phyloP scores from a whole-genome alignment of 305 asterid species.

The Solanum hybrid region DNA sequence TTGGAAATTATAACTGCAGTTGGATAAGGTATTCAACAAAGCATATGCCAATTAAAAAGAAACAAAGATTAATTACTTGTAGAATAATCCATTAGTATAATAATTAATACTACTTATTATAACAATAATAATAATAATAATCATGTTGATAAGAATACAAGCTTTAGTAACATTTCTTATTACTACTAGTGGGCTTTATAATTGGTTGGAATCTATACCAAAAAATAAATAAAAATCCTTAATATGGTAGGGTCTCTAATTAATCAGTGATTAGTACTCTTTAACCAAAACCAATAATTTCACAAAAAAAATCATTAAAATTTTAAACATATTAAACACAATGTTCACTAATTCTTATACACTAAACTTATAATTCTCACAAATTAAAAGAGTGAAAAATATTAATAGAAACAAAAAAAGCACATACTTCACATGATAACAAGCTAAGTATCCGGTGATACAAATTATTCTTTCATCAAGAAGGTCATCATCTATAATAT shows the following conservation, averaged over 20 bases:
- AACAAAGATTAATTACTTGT: neutral
- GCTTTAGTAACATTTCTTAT: neutral
- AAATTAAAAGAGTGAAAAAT: neutral
- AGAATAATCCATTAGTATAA: neutral
- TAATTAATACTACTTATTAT: neutral
- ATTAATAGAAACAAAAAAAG: neutral
- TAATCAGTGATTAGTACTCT: neutral
- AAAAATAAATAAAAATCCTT: neutral
- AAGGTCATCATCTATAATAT: no score
- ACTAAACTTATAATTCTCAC: neutral
- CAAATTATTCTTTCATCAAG: neutral
- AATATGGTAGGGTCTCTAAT: conserved; percentile 5
- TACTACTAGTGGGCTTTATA: neutral
- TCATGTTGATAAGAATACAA: conserved; percentile 3
- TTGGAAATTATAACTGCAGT: neutral
- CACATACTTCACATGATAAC: neutral
- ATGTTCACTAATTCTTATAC: neutral
- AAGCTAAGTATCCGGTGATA: neutral
- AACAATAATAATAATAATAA: neutral
- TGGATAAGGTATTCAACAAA: neutral
- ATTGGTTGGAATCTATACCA: neutral
- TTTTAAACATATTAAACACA: neutral
- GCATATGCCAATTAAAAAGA: neutral
- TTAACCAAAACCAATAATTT: neutral
- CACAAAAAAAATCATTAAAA: neutral